phyloP scores from a whole-genome alignment of 2,329 filamentous ascomycete genomes.

The Neocatenulostroma microsporum region DNA sequence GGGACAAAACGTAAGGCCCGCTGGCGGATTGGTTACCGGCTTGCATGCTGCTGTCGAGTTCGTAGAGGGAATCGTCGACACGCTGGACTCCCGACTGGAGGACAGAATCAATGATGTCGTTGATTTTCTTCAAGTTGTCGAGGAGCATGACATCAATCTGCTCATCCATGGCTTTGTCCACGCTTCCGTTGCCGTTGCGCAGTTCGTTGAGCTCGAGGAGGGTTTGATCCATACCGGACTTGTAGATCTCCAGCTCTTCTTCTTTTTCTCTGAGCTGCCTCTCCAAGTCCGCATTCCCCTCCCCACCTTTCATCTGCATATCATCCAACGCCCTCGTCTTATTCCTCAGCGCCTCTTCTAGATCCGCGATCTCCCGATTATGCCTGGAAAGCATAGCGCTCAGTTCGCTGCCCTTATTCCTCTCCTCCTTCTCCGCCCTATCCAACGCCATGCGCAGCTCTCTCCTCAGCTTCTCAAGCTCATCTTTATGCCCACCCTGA shows the following conservation, averaged over 20 bases:
- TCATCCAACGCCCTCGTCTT: conserved; percentile 87
- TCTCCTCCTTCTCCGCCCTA: conserved; percentile 82
- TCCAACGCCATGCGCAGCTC: conserved; percentile 90
- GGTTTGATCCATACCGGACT: conserved; percentile 95
- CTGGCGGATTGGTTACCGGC: conserved; percentile 97
- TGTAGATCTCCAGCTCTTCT: conserved; percentile 95
- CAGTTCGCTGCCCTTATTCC: conserved; percentile 87
- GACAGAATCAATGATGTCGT: conserved; percentile 95
- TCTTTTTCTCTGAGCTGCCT: conserved; percentile 85
- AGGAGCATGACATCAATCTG: conserved; percentile 86
- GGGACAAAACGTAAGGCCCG: conserved; percentile 86
- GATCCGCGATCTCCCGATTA: conserved; percentile 92
- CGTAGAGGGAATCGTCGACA: conserved; percentile 93
- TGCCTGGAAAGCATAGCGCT: conserved; percentile 93
- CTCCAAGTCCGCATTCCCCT: conserved; percentile 80
- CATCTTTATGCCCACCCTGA: conserved; percentile 81
- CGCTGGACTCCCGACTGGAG: conserved; percentile 86
- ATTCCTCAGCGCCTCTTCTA: conserved; percentile 81
- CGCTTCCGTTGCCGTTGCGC: conserved; percentile 53
- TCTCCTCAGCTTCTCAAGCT: conserved; percentile 87
- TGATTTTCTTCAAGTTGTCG: conserved; percentile 83
- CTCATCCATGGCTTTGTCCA: conserved; percentile 73
- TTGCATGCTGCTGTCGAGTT: conserved; percentile 95
- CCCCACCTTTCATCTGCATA: conserved; percentile 64
- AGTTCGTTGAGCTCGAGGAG: conserved; percentile 87